Base-by-base conservation (phyloP, 2,329 filamentous ascomycete genomes). In the Neofusicoccum laricinum region DNA sequence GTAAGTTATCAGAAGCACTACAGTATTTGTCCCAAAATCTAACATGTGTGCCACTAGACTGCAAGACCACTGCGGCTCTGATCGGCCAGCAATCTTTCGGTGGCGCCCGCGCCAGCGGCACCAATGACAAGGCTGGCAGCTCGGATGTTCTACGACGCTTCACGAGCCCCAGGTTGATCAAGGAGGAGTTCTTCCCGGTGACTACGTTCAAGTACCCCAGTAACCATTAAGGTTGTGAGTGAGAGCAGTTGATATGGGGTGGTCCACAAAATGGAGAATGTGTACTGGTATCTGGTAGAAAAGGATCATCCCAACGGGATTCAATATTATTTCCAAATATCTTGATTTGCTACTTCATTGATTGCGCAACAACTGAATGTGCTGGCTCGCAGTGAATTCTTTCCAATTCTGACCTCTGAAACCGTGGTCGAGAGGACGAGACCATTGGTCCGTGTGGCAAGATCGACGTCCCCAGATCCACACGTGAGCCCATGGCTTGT, bases 11-110 rank as follows among this genome's bases (percentile, higher is more conserved):
- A 30, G 76, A 14, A 25, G 14, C 3, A 45, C 25, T 2, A 5
- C 7, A 5, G 3, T 12, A 1, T 12, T 46, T 38, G 2, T 6
- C 8, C 4, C 36, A 12, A 17, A 11, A 14, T 7, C 32, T 32
- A 17, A 46, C 21, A 10, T 36, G 41, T 3, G 25, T 61, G 30
- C 30, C 1, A 2, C 10, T 84, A 63, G 86, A 93, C 80, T 90
- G 88, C 81, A 93, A 93, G 85, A 89, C 80, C 65, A 86, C 84
- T 1, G 84, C 80, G 53, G 76, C 79, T 5, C 78, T 80, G n/a
- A 80, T 82, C 43, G 80, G 79, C 8, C 80, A 82, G 70, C 80
- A 82, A 68, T 79, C 80, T 2, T 82, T 82, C 66, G 84, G 84
- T 64, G 84, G 84, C 45, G 82, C 82, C 15, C 77, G 84, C 64